A percentile compares a stretch with the other conserved stretches of the same genome.
Evolutionary conservation across 2,329 filamentous ascomycete species (phyloP).

Genomic region (Arthrobotrys sinensis): DNA sequence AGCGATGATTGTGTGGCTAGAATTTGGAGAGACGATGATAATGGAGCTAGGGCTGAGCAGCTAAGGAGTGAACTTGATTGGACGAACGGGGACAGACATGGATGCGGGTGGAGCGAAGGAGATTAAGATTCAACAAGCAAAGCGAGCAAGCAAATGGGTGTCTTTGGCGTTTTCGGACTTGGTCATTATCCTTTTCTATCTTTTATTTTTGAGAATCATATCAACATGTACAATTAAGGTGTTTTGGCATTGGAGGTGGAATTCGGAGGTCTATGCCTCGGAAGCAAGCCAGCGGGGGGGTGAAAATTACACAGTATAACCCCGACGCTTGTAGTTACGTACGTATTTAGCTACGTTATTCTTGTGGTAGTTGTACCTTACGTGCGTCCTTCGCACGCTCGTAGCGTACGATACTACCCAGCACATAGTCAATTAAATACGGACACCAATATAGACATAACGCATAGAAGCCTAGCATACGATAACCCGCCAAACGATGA

Average conservation of each 20-base stretch:
- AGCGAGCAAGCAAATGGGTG: background rate
- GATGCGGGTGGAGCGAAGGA: slow-evolving; percentile 56
- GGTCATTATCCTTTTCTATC: background rate
- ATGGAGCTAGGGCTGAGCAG: slow-evolving; percentile 51
- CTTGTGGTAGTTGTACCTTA: too few species aligned
- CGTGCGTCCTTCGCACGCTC: too few species aligned
- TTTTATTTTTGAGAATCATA: slow-evolving; percentile 4
- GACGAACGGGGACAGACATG: slow-evolving; percentile 41
- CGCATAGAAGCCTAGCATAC: too few species aligned
- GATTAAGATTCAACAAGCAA: slow-evolving; percentile 10
- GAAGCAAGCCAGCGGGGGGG: too few species aligned
- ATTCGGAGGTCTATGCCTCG: background rate
- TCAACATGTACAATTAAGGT: background rate
- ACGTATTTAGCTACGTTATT: too few species aligned
- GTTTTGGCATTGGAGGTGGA: background rate
- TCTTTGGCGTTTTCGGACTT: background rate
- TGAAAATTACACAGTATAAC: too few species aligned
- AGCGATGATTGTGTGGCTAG: slow-evolving; percentile 72
- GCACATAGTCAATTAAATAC: too few species aligned
- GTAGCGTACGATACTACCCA: too few species aligned
- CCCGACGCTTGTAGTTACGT: too few species aligned
- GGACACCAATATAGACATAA: too few species aligned
- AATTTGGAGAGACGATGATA: slow-evolving; percentile 70
- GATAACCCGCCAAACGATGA: too few species aligned
- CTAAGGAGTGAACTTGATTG: slow-evolving; percentile 43